Evolutionary conservation across 164 flowering plant genomes (phyloP).

Genomic region (Chimonanthus praecox): DNA sequence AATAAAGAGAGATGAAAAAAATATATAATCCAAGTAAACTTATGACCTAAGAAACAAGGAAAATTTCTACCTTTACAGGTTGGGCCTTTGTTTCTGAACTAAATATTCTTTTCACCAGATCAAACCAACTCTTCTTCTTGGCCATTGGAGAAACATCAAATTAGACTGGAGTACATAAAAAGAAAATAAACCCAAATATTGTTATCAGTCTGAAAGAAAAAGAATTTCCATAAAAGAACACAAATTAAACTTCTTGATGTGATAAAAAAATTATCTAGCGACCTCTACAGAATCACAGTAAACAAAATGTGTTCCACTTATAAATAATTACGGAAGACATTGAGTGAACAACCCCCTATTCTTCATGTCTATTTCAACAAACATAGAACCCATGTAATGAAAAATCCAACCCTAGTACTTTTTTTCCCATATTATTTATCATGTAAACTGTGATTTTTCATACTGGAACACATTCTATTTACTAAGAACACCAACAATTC

Average conservation of each 20-base stretch:
- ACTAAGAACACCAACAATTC: too few relatives aligned
- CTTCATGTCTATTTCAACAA: too few relatives aligned
- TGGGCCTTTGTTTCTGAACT: slow-evolving; percentile 33
- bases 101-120: slow-evolving; percentile 47
- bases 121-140: slow-evolving; percentile 55
- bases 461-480: too few relatives aligned
- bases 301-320: too few relatives aligned
- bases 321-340: neutral
- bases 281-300: neutral
- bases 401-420: too few relatives aligned
- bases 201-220: neutral
- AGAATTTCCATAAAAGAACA: too few relatives aligned
- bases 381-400: too few relatives aligned
- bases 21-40: neutral
- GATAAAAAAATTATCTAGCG: neutral
- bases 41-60: neutral
- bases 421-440: too few relatives aligned
- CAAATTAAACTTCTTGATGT: neutral
- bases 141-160: slow-evolving; percentile 34
- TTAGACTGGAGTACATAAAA: neutral
- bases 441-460: too few relatives aligned
- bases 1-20: neutral
- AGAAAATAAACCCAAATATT: slow-evolving; percentile 4
- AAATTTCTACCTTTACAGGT: slow-evolving; percentile 36
- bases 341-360: too few relatives aligned